Evolutionary conservation across 169 alveolate species (phyloP), one percentile per base, ranked within the genome.

Genomic region (Cyclospora cayetanensis): DNA sequence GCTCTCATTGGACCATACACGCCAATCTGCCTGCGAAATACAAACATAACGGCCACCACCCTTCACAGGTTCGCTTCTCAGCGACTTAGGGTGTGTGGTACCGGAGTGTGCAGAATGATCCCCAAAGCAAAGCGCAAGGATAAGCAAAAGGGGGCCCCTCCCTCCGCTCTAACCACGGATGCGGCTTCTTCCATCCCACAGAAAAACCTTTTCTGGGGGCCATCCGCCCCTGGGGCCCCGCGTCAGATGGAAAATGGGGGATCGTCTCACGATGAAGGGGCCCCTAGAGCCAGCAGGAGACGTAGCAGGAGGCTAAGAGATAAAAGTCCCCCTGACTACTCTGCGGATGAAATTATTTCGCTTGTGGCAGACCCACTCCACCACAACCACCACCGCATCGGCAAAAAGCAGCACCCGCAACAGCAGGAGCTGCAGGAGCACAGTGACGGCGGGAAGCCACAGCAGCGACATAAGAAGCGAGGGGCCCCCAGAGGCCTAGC

Each of bases 281-380:
- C 82, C 55, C 50, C 53, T 25, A 25, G 82, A 46, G 37, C 55
- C 82, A 70, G 82, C 82, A 9, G 82, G n/a, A 70, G 82, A 18
- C 82, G 82, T 25, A 70, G 82, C 82, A 70, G 82, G 25, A 70
- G 82, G n/a, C 52, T 70, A 9, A 18, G 52, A 70, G 82, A 70
- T 37, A 27, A 53, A 29, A 70, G 82, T 15, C 82, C 82, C 52
- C 82, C 82, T 2, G 82, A 70, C 52, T 70, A 70, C 29, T 31
- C 82, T 4, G 82, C 82, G 1, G 82, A 70, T 35, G 82, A 70
- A 39, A 70, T 70, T 22, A 4, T 70, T 20, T 15, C 82, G 20
- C 82, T 70, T 15, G 41, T 65, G n/a, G 76, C 29, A 9, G n/a
- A n/a, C n/a, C n/a, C n/a, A n/a, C n/a, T n/a, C n/a, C n/a, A n/a